Evolutionary conservation across 306 rosid species (phyloP).

Genomic region (Ziziphus jujuba): DNA sequence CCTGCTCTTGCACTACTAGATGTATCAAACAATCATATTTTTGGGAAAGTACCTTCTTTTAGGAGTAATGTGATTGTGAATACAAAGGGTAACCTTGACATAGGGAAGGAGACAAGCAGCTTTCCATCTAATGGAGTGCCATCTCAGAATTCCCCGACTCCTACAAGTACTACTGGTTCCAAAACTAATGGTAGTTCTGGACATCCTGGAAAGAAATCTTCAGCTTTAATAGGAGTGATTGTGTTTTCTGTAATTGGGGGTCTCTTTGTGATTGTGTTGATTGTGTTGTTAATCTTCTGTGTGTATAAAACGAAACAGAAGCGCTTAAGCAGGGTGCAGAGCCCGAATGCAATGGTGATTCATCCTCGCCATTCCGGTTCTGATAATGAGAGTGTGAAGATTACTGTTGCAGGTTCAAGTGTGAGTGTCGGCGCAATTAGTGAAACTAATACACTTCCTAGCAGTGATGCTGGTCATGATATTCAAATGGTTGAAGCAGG

Average conservation of each 20-base stretch:
- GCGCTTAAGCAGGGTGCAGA: slow-evolving; percentile 72
- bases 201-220: slow-evolving; percentile 44
- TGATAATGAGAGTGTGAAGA: slow-evolving; percentile 81
- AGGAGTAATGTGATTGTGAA: slow-evolving; percentile 46
- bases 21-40: slow-evolving; percentile 61
- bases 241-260: slow-evolving; percentile 64
- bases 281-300: slow-evolving; percentile 64
- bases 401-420: slow-evolving; percentile 87
- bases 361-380: slow-evolving; percentile 90
- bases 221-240: slow-evolving; percentile 47
- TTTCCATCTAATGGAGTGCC: slow-evolving; percentile 20
- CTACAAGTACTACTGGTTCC: slow-evolving; percentile 22
- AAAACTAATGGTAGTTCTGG: slow-evolving; percentile 27
- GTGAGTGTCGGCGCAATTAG: slow-evolving; percentile 74
- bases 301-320: slow-evolving; percentile 65
- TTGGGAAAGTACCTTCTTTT: slow-evolving; percentile 65
- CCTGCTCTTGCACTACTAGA: slow-evolving; percentile 57
- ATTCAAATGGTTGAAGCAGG: slow-evolving; percentile 92
- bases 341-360: slow-evolving; percentile 73
- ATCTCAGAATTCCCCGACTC: slow-evolving; percentile 23
- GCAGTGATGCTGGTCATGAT: slow-evolving; percentile 66
- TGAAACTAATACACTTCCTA: slow-evolving; percentile 51
- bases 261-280: slow-evolving; percentile 44
- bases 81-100: slow-evolving; percentile 54
- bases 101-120: slow-evolving; percentile 54